phyloP scores from a whole-genome alignment of 257 asterid species.

The Apocynum venetum region DNA sequence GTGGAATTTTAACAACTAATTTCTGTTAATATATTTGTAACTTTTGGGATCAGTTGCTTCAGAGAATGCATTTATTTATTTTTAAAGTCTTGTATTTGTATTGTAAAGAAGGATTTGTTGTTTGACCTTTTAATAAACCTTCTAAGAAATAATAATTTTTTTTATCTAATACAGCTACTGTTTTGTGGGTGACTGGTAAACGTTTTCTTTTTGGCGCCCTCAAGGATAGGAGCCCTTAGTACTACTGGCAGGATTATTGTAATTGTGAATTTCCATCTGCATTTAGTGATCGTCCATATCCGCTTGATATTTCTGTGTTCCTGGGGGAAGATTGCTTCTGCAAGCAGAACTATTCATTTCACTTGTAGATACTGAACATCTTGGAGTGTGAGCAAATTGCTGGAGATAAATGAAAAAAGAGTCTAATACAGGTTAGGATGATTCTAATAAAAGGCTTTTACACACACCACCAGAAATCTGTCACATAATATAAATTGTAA shows the following conservation, averaged over 20 bases:
- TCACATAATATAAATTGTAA: not conserved
- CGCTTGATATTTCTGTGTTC: not conserved
- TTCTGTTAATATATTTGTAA: not conserved
- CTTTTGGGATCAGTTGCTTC: not conserved
- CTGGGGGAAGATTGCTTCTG: not conserved
- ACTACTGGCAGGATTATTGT: not conserved
- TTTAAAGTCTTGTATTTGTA: not conserved
- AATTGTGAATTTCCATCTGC: not conserved
- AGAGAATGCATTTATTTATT: not conserved
- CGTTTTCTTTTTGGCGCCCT: not conserved
- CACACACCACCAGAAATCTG: not conserved
- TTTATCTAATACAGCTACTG: not conserved
- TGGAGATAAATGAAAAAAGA: not conserved
- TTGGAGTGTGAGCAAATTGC: not conserved
- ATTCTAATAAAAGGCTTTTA: not conserved
- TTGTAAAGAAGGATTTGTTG: not conserved
- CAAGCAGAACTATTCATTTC: not conserved
- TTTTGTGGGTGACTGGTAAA: not conserved
- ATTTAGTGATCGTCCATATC: not conserved
- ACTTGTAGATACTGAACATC: not conserved
- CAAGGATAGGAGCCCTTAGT: not conserved
- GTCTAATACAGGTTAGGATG: not conserved
- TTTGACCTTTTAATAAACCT: not conserved
- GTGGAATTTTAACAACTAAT: not conserved
- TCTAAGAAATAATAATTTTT: not conserved